These are phyloP conservation scores for Triticum monococcum DNA, from an alignment of 176 grass and related monocot species.

Conservation along the genomic window DNA sequence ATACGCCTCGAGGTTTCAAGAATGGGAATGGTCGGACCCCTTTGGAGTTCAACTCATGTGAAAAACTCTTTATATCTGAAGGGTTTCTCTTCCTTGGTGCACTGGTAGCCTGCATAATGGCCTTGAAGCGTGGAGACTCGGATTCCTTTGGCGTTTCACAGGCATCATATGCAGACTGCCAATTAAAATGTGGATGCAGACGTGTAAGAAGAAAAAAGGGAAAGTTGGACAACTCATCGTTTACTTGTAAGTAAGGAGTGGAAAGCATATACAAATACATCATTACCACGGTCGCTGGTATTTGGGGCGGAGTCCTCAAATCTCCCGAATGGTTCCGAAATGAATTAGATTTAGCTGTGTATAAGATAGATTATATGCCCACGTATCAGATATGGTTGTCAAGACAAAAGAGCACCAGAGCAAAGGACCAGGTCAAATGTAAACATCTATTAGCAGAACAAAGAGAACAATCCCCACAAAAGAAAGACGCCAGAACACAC, in stretches of 20 bases:
- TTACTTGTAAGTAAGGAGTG: conserved; percentile 31
- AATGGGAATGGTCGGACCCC: conserved; percentile 96
- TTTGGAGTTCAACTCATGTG: conserved; percentile 98
- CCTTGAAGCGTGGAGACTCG: conserved; percentile 98
- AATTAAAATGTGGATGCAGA: conserved; percentile 37
- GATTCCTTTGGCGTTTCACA: conserved; percentile 99
- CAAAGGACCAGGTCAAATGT: conserved; percentile 10
- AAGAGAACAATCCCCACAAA: conserved; percentile 16
- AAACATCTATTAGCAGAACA: neutral
- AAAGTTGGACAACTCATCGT: neutral
- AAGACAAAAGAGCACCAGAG: conserved; percentile 10
- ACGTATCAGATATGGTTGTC: conserved; percentile 12
- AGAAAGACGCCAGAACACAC: neutral
- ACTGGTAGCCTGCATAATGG: conserved; percentile 99
- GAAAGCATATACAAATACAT: conserved; percentile 17
- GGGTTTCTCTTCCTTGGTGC: conserved; percentile 91
- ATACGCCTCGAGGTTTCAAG: conserved; percentile 86
- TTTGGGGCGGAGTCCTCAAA: conserved; percentile 73
- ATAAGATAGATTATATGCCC: conserved; percentile 33
- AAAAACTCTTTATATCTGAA: conserved; percentile 95
- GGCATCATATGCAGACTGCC: conserved; percentile 82
- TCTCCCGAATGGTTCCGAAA: conserved; percentile 67
- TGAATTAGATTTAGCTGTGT: conserved; percentile 75
- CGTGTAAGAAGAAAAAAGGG: conserved; percentile 21
- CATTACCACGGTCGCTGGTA: conserved; percentile 69